Percentiles rank a stretch among this genome's conserved stretches.
phyloP scores from a whole-genome alignment of 2,329 filamentous ascomycete species.

The Fusarium equiseti region DNA sequence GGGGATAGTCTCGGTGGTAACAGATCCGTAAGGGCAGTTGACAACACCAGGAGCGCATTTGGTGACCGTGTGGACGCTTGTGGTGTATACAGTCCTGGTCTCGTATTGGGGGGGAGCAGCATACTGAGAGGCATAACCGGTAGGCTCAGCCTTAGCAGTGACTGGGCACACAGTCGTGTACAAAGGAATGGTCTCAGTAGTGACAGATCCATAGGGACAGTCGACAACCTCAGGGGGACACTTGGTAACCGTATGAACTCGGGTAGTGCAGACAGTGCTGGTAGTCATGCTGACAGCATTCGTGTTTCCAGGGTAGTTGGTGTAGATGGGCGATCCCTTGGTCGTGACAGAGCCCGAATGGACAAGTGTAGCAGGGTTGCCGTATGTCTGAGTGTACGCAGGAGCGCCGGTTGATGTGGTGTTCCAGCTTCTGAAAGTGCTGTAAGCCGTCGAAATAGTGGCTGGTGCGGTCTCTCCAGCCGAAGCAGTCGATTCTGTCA shows the following conservation, averaged over 20 bases:
- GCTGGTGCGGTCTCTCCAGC: slow-evolving; percentile 7
- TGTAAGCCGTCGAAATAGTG: slow-evolving; percentile 21
- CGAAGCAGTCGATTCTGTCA: neutral
- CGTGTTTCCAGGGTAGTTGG: slow-evolving; percentile 18
- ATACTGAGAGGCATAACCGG: slow-evolving; percentile 24
- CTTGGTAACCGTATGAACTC: slow-evolving; percentile 57
- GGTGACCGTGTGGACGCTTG: slow-evolving; percentile 66
- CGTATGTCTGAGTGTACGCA: slow-evolving; percentile 18
- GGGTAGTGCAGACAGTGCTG: slow-evolving; percentile 57
- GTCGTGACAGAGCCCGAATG: slow-evolving; percentile 1
- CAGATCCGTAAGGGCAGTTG: slow-evolving; percentile 59
- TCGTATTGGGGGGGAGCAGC: slow-evolving; percentile 30
- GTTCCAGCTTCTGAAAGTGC: slow-evolving; percentile 38
- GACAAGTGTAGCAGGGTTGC: slow-evolving; percentile 14
- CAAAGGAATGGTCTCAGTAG: slow-evolving; percentile 56
- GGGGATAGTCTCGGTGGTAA: slow-evolving; percentile 49
- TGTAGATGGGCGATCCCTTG: slow-evolving; percentile 24
- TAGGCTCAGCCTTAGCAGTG: slow-evolving; percentile 38
- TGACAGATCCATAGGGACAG: slow-evolving; percentile 46
- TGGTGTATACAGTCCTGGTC: slow-evolving; percentile 63
- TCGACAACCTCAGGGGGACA: slow-evolving; percentile 25
- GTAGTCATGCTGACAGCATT: slow-evolving; percentile 34
- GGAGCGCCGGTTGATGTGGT: slow-evolving; percentile 20
- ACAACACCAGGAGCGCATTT: slow-evolving; percentile 64
- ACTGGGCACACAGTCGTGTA: slow-evolving; percentile 62